Conservation (phyloP, 768 basidiomycete genomes). For the Leccinum fibrillosum region DNA sequence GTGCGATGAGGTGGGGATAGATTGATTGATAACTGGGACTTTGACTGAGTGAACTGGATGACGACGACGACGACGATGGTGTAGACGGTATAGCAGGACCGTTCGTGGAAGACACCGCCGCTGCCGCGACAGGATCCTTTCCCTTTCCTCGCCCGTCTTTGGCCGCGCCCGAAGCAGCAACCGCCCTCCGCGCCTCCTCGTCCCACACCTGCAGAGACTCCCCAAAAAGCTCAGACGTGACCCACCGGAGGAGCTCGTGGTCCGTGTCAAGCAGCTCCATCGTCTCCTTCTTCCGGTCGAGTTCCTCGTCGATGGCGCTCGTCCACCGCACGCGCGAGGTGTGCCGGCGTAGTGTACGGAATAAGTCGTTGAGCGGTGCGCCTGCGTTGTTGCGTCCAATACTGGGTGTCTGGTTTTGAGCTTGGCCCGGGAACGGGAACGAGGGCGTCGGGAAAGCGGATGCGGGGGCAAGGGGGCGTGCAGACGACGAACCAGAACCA, state of each 20-base stretch:
- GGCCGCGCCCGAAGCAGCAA: slow-evolving; percentile 20
- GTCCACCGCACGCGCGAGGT: slow-evolving; percentile 51
- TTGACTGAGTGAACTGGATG: neutral
- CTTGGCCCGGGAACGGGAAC: neutral
- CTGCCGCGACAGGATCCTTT: neutral
- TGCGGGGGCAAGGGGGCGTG: neutral
- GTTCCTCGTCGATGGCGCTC: slow-evolving; percentile 46
- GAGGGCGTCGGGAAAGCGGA: neutral
- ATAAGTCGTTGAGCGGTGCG: slow-evolving; percentile 43
- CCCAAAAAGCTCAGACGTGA: slow-evolving; percentile 62
- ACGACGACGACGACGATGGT: neutral
- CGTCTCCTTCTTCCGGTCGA: slow-evolving; percentile 70
- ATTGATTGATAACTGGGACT: slow-evolving; percentile 54
- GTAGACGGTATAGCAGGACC: neutral
- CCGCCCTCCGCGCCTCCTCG: slow-evolving; percentile 38
- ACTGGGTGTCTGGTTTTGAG: slow-evolving; percentile 3
- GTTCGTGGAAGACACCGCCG: neutral
- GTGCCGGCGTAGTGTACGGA: slow-evolving; percentile 52
- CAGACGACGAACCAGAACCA: neutral
- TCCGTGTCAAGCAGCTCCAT: slow-evolving; percentile 71
- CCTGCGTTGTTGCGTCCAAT: slow-evolving; percentile 14
- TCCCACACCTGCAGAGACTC: slow-evolving; percentile 43
- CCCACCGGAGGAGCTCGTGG: slow-evolving; percentile 71
- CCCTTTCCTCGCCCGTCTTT: neutral
- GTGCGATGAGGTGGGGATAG: slow-evolving; percentile 74